Evolutionary conservation across 2,329 filamentous ascomycete species (phyloP).

Genomic region (Aquanectria penicillioides): DNA sequence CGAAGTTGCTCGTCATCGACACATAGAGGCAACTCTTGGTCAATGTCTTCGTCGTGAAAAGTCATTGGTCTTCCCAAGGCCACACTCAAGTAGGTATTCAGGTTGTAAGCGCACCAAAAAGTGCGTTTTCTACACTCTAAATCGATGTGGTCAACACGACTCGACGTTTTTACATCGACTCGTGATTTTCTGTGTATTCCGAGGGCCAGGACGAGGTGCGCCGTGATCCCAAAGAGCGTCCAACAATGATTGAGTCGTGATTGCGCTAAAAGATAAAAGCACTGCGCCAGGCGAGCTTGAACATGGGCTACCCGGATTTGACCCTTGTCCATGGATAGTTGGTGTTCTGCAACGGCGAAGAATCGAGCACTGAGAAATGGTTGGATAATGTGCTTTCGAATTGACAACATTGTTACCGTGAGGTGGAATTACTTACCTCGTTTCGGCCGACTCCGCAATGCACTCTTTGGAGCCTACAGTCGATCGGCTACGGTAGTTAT

Average conservation of each 20-base stretch:
- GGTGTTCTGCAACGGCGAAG: constrained; percentile 48
- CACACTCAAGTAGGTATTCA: constrained; percentile 72
- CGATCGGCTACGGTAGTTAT: constrained; percentile 53
- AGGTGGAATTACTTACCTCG: neutral
- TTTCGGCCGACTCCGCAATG: constrained; percentile 19
- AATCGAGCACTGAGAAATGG: constrained; percentile 44
- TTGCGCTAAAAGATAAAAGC: constrained; percentile 51
- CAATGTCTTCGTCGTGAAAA: constrained; percentile 73
- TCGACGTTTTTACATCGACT: constrained; percentile 18
- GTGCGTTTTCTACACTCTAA: constrained; percentile 54
- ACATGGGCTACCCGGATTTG: constrained; percentile 48
- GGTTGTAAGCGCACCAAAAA: constrained; percentile 72
- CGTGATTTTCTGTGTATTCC: constrained; percentile 50
- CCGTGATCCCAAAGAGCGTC: constrained; percentile 54
- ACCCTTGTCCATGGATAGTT: constrained; percentile 49
- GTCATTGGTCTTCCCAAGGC: constrained; percentile 69
- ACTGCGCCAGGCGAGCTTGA: constrained; percentile 51
- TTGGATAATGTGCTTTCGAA: too few relatives aligned
- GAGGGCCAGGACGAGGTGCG: constrained; percentile 50
- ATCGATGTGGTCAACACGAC: constrained; percentile 45
- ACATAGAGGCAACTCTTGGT: constrained; percentile 65
- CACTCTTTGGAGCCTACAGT: constrained; percentile 26
- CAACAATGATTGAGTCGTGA: constrained; percentile 58
- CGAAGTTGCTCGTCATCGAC: constrained; percentile 64
- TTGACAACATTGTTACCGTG: neutral